Conservation (phyloP, 2,329 filamentous ascomycete species). For the Colletotrichum plurivorum region DNA sequence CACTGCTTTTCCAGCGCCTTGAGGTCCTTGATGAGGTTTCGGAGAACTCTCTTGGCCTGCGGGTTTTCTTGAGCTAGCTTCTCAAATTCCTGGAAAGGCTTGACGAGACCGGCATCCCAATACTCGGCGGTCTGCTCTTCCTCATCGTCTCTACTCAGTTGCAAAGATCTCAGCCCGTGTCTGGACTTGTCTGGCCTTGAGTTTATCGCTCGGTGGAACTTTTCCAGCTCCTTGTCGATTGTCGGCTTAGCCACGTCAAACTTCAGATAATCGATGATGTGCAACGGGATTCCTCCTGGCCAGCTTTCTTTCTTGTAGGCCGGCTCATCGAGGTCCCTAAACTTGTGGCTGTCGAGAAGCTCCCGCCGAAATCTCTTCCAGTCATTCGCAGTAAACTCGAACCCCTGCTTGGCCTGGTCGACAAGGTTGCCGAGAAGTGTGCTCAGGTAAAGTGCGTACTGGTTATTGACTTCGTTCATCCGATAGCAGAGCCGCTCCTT, state of each 20-base stretch:
- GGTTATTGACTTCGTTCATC: conserved; percentile 62
- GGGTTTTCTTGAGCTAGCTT: conserved; percentile 44
- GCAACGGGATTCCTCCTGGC: conserved; percentile 47
- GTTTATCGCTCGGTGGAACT: conserved; percentile 47
- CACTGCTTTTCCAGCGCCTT: conserved; percentile 49
- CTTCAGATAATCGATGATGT: conserved; percentile 76
- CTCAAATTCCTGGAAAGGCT: conserved; percentile 53
- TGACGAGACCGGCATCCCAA: conserved; percentile 55
- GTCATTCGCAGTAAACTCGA: conserved; percentile 60
- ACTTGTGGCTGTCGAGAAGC: conserved; percentile 40
- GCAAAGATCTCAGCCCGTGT: neutral
- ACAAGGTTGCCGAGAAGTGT: conserved; percentile 68
- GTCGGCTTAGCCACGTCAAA: conserved; percentile 64
- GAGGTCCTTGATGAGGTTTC: conserved; percentile 52
- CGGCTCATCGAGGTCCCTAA: conserved; percentile 50
- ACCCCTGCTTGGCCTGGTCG: conserved; percentile 70
- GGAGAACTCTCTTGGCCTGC: conserved; percentile 50
- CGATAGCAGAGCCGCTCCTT: conserved; percentile 76
- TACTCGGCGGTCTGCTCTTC: conserved; percentile 36
- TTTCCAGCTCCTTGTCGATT: conserved; percentile 54
- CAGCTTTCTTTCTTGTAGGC: conserved; percentile 59
- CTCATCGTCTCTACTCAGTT: neutral
- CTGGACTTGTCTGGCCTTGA: neutral
- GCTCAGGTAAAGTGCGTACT: conserved; percentile 63
- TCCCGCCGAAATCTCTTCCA: conserved; percentile 56